Evolutionary conservation across 495 filamentous ascomycete genomes (phyloP), one percentile per base, ranked within the genome.

Genomic region (Sabuloglossum arenarium): DNA sequence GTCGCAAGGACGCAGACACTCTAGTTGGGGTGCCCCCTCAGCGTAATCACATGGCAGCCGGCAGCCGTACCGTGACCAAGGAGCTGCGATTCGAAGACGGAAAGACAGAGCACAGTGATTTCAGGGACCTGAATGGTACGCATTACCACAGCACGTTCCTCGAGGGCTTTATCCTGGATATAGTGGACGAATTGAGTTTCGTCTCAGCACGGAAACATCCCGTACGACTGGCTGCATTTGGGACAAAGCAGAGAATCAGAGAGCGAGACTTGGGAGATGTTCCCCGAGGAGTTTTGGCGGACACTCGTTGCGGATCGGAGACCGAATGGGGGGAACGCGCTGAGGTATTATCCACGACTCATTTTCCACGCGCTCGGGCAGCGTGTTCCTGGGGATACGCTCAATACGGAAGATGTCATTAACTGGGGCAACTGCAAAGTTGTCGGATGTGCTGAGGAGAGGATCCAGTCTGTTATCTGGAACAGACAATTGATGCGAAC

Each of bases 401-500:
- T 73, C 19, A 63, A 70, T 57, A 71, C 68, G 6, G 61, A 54
- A 0, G 63, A 61, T 8, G 51, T 72, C 16, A 68, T 73, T 39
- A 50, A 65, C 46, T 59, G 64, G 56, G 68, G 67, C 54, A 60
- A 60, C 1, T 62, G 61, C 54, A 69, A 64, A 0, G 60, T 70
- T n/a, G 55, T 70, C 27, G 62, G 64, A 5, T 56, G 70, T 52
- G 70, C 70, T 58, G 67, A 63, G 53, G 60, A 67, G 3, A 53
- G 69, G 19, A 66, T 71, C 3, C 69, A 72, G 34, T 64, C 64
- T 25, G 70, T 71, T 27, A 65, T 70, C 16, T 70, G 70, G 70
- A 66, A 65, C 49, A 57, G 67, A 28, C 23, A 29, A 0, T 56
- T 72, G 9, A 59, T 70, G 42, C 63, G 59, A 50, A 71, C 68